A percentile compares a stretch with the other conserved stretches of the same genome.
phyloP scores from a whole-genome alignment of 192 early-diverging fungal species.

The Coemansia sp. region DNA sequence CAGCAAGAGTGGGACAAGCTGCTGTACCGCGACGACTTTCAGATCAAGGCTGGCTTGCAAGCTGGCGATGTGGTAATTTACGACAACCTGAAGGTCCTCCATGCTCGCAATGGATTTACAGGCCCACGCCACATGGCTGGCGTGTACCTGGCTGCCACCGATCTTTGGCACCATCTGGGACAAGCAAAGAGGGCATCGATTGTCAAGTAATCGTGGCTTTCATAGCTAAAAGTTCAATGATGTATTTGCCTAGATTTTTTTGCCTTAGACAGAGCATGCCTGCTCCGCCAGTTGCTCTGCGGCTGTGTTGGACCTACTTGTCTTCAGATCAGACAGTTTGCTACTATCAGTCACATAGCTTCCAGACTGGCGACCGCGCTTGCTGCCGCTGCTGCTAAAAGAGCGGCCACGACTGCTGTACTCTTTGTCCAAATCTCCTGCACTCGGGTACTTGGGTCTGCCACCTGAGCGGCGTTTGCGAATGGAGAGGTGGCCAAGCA shows the following conservation, averaged over 20 bases:
- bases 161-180: constrained; percentile 49
- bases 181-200: constrained; percentile 11
- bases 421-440: background rate
- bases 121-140: constrained; percentile 54
- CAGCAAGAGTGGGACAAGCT: constrained; percentile 48
- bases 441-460: background rate
- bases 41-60: constrained; percentile 44
- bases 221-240: background rate
- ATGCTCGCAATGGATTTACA: constrained; percentile 51
- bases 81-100: constrained; percentile 51
- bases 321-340: background rate
- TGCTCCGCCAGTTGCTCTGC: background rate
- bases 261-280: background rate
- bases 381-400: constrained; percentile 2
- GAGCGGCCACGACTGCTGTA: constrained; percentile 7
- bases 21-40: constrained; percentile 50
- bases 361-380: background rate
- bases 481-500: constrained; percentile 12
- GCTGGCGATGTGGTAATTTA: constrained; percentile 53
- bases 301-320: background rate
- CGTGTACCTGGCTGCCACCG: constrained; percentile 36
- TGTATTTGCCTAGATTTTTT: background rate
- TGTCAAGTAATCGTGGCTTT: background rate
- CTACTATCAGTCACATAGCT: background rate
- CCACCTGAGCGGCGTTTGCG: constrained; percentile 4